Base-by-base conservation (phyloP, 75 land plant species). In the Azolla pinnata region DNA sequence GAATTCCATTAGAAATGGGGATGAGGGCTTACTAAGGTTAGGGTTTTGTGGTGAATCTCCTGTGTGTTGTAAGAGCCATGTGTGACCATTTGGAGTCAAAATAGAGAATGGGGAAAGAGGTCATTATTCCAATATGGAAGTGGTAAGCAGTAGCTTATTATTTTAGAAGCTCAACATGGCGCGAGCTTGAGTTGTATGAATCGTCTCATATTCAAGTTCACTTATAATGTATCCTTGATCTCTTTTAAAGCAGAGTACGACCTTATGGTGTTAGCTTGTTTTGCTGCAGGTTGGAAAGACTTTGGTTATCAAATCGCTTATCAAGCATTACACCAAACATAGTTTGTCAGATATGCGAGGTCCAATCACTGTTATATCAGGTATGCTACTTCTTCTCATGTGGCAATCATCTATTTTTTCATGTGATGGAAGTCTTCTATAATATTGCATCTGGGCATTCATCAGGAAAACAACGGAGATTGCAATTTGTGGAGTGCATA, bases 401-500 rank as follows among this genome's bases (percentile, higher is more conserved):
- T 25, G 24, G 21, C 23, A 66, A n/a, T 19, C 7, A 16, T 24
- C 33, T 29, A 1, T 29, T 62, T 30, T 30, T 26, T 8, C 33
- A 18, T 54, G 14, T 27, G 9, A n/a, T 16, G 51, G 60, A 51
- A 4, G n/a, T 20, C 3, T 28, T 4, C 29, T 48, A 1, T 25
- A 26, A 18, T 45, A 45, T 26, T 28, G 30, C 44, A 14, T 46
- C 4, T 18, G n/a, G n/a, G n/a, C n/a, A 18, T 17, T 46, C 3
- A 46, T 46, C 52, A 95, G 99, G 99, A 35, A 95, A 95, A 61
- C 74, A 77, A 59, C 75, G 97, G 76, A 64, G 97, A 35, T 33
- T 95, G 20, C 97, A 90, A 70, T 86, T 95, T 78, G 86, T 90
- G 62, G 99, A 95, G 74, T 95, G 99, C 63, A 86, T 97, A 46